Percentiles rank a stretch among this genome's conserved stretches.
Evolutionary conservation across 768 basidiomycete genomes (phyloP).

Genomic region (Multifurca ochricompacta): DNA sequence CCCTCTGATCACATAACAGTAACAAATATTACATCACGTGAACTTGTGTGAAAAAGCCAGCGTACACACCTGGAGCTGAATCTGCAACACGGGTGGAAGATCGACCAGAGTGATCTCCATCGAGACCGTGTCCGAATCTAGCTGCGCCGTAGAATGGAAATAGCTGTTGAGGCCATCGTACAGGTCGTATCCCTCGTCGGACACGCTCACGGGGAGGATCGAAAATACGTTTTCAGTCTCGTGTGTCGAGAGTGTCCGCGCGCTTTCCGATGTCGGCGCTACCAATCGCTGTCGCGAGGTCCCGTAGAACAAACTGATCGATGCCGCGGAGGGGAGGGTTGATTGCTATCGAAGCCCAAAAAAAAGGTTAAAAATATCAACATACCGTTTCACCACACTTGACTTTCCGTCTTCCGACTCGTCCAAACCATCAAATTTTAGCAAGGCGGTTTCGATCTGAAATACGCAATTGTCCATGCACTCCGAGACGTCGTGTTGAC

Average conservation of each 20-base stretch:
- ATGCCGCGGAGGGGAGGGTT: no score
- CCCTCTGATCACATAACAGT: conserved; percentile 44
- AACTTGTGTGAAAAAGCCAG: background rate
- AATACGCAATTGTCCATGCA: conserved; percentile 99
- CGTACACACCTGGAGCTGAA: conserved; percentile 79
- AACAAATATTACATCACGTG: conserved; percentile 14
- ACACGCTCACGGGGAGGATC: conserved; percentile 88
- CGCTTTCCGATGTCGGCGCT: conserved; percentile 31
- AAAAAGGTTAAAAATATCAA: background rate
- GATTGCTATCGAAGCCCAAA: background rate
- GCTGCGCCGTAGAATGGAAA: conserved; percentile 83
- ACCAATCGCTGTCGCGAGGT: conserved; percentile 61
- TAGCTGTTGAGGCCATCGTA: conserved; percentile 91
- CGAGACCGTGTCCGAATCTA: conserved; percentile 76
- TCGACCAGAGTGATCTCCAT: conserved; percentile 86
- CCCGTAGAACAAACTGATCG: conserved; percentile 74
- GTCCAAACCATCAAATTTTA: conserved; percentile 57
- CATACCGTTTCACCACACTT: conserved; percentile 78
- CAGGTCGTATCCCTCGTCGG: conserved; percentile 81
- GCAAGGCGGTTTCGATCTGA: conserved; percentile 88
- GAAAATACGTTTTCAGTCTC: conserved; percentile 92
- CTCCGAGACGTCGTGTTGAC: conserved; percentile 96
- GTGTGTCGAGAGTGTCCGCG: conserved; percentile 51
- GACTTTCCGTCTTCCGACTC: conserved; percentile 47
- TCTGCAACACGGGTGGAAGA: conserved; percentile 84